Conservation (phyloP, 202 grass and related monocot genomes). For the Cymbopogon flexuosus region DNA sequence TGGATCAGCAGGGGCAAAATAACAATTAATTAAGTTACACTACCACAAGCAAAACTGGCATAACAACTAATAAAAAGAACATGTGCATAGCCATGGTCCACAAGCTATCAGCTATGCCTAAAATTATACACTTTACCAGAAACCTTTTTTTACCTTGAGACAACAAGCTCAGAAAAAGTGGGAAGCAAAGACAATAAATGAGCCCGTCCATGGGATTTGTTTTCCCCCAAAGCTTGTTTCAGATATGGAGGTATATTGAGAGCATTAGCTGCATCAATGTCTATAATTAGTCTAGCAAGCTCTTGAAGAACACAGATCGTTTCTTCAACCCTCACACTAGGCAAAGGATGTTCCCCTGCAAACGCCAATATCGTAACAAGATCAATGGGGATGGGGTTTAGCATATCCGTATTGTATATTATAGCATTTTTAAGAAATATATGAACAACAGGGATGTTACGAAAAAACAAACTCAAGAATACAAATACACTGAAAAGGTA, state of each 20-base stretch:
- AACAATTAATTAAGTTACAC: constrained; percentile 25
- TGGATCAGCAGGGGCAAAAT: constrained; percentile 21
- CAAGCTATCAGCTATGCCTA: background rate
- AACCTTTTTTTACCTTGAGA: constrained; percentile 69
- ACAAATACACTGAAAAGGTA: constrained; percentile 37
- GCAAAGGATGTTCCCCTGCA: constrained; percentile 76
- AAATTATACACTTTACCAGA: constrained; percentile 2
- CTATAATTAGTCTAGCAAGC: constrained; percentile 79
- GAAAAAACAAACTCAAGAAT: constrained; percentile 19
- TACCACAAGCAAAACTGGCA: background rate
- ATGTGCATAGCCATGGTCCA: background rate
- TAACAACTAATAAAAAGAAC: background rate
- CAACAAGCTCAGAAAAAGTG: constrained; percentile 80
- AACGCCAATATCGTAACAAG: constrained; percentile 17
- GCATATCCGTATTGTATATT: background rate
- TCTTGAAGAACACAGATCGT: constrained; percentile 81
- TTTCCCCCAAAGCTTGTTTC: constrained; percentile 52
- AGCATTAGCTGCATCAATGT: constrained; percentile 49
- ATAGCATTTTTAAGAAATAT: background rate
- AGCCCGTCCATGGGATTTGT: constrained; percentile 44
- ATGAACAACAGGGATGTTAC: constrained; percentile 14
- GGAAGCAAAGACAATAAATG: constrained; percentile 90
- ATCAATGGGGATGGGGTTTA: constrained; percentile 30
- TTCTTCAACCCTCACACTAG: constrained; percentile 77
- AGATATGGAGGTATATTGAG: constrained; percentile 64